Conservation (phyloP, 805 yeast species). For the Candida insectalens region DNA sequence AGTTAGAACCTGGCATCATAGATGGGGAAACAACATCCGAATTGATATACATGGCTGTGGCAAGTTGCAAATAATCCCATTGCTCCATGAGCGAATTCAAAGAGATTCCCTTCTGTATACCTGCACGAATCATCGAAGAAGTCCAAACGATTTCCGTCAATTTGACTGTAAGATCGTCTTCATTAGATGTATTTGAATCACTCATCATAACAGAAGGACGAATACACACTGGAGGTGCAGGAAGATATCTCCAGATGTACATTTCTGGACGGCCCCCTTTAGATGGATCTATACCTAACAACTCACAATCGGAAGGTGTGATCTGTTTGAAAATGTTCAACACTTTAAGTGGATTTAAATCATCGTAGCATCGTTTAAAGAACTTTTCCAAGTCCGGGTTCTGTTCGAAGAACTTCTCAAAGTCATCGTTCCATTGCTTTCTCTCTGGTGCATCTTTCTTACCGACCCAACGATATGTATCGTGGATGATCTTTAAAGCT, state of each 20-base stretch:
- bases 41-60: slow-evolving; percentile 95
- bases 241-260: slow-evolving; percentile 93
- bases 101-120: slow-evolving; percentile 89
- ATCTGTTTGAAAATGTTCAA: slow-evolving; percentile 81
- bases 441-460: slow-evolving; percentile 83
- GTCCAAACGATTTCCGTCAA: slow-evolving; percentile 96
- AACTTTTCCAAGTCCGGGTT: slow-evolving; percentile 87
- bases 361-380: slow-evolving; percentile 82
- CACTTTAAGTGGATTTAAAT: slow-evolving; percentile 86
- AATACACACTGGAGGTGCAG: slow-evolving; percentile 98
- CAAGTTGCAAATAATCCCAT: slow-evolving; percentile 94
- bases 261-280: slow-evolving; percentile 91
- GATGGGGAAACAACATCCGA: slow-evolving; percentile 87
- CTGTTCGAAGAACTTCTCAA: slow-evolving; percentile 60
- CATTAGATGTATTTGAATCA: slow-evolving; percentile 82
- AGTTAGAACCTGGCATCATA: slow-evolving; percentile 45
- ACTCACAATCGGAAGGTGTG: slow-evolving; percentile 80
- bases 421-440: slow-evolving; percentile 77
- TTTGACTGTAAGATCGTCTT: slow-evolving; percentile 94
- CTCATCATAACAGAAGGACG: slow-evolving; percentile 95
- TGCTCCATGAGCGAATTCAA: slow-evolving; percentile 94
- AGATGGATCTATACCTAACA: slow-evolving; percentile 81
- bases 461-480: slow-evolving; percentile 92
- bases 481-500: slow-evolving; percentile 90
- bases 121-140: slow-evolving; percentile 87